Evolutionary conservation across 768 basidiomycete species (phyloP).

Genomic region (Kwoniella botswanensis): DNA sequence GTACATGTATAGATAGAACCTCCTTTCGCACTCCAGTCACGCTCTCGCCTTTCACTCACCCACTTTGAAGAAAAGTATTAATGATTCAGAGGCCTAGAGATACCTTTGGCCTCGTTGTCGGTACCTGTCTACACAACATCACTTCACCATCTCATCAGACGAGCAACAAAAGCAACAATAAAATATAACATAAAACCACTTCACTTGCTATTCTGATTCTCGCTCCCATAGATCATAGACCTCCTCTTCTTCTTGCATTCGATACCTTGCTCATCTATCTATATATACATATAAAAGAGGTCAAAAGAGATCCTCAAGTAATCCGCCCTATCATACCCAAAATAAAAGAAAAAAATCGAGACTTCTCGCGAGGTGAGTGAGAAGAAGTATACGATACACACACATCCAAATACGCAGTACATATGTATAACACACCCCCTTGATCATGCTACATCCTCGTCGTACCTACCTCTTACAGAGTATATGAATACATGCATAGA

Average conservation of each 20-base stretch:
- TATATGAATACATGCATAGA: background rate
- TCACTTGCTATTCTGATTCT: background rate
- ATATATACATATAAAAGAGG: background rate
- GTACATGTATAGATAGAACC: background rate
- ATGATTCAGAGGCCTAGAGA: background rate
- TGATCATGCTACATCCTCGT: background rate
- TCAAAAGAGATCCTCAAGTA: background rate
- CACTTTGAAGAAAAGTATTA: background rate
- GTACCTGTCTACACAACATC: background rate
- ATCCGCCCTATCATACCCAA: background rate
- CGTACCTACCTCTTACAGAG: background rate
- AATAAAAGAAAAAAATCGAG: background rate
- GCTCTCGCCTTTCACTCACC: background rate
- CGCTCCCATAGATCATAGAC: background rate
- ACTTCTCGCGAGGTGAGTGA: background rate
- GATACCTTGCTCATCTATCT: background rate
- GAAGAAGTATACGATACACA: background rate
- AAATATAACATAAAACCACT: background rate
- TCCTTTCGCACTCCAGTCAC: background rate
- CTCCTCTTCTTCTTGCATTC: background rate
- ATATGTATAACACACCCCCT: background rate
- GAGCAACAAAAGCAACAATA: background rate
- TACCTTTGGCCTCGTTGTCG: slow-evolving; percentile 18
- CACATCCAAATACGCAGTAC: background rate
- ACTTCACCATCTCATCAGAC: slow-evolving; percentile 7